These are phyloP conservation scores for Detonula confervacea DNA, from an alignment of 352 stramenopile species.

Conservation along the genomic window DNA sequence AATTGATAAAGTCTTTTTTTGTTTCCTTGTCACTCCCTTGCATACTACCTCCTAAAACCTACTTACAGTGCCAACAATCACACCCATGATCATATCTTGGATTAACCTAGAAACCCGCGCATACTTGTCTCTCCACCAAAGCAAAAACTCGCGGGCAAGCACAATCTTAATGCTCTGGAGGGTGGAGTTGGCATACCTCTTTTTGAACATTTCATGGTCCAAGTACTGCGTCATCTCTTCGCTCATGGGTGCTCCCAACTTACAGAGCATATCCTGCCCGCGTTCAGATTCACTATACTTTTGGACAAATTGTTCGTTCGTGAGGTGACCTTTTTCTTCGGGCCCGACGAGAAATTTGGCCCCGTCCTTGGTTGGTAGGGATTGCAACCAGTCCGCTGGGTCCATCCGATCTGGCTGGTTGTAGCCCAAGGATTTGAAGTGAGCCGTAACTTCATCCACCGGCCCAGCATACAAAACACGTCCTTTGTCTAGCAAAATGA, in stretches of 20 bases:
- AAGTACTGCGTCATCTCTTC: conserved; percentile 12
- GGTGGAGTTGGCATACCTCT: conserved; percentile 58
- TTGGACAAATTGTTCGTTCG: conserved; percentile 69
- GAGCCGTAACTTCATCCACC: conserved; percentile 67
- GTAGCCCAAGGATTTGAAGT: conserved; percentile 84
- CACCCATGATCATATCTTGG: conserved; percentile 67
- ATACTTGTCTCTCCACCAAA: conserved; percentile 74
- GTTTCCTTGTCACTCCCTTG: too few species aligned
- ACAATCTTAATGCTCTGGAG: conserved; percentile 56
- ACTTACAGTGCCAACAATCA: conserved; percentile 58
- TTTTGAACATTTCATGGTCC: conserved; percentile 25
- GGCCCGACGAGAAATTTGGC: conserved; percentile 45
- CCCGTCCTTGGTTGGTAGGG: conserved; percentile 69
- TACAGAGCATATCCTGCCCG: conserved; percentile 51
- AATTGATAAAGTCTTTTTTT: too few species aligned
- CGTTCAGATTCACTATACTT: conserved; percentile 58
- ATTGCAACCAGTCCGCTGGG: conserved; percentile 88
- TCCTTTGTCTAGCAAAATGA: conserved; percentile 93
- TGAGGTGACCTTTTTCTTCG: conserved; percentile 55
- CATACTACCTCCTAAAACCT: too few species aligned
- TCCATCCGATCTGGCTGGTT: conserved; percentile 82
- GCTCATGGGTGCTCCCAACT: conserved; percentile 30
- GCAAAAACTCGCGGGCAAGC: conserved; percentile 53
- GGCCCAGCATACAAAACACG: conserved; percentile 92
- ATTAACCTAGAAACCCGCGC: conserved; percentile 49